These are phyloP conservation scores for Elongisporangium senticosum DNA, from an alignment of 352 stramenopile genomes.

Conservation along the genomic window DNA sequence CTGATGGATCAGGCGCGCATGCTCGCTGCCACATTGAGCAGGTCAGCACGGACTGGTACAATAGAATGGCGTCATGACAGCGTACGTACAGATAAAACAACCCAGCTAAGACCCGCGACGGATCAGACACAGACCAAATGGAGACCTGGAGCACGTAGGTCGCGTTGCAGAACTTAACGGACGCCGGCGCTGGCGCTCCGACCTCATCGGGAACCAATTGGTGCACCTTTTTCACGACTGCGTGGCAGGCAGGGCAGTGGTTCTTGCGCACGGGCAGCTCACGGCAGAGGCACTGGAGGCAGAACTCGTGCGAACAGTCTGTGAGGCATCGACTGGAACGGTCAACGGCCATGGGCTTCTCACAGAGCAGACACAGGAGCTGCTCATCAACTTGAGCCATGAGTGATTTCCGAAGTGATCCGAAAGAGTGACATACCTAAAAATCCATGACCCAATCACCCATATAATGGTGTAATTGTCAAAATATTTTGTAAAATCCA, in stretches of 20 bases:
- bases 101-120: conserved; percentile 44
- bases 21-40: conserved; percentile 28
- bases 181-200: conserved; percentile 31
- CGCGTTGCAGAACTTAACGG: conserved; percentile 76
- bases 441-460: too few relatives aligned
- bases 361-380: conserved; percentile 56
- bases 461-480: too few relatives aligned
- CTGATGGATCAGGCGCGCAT: conserved; percentile 69
- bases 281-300: conserved; percentile 57
- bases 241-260: conserved; percentile 56
- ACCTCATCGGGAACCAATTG: conserved; percentile 27
- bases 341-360: conserved; percentile 25
- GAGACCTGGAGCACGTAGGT: conserved; percentile 74
- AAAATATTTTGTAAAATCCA: neutral
- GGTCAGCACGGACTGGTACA: neutral
- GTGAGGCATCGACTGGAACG: conserved; percentile 50
- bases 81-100: conserved; percentile 69
- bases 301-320: conserved; percentile 82
- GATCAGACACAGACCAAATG: conserved; percentile 74
- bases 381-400: neutral
- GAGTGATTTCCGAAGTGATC: neutral
- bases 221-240: conserved; percentile 48
- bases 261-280: conserved; percentile 54
- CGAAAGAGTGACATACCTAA: neutral
- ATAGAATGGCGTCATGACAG: neutral